Evolutionary conservation across 352 stramenopile species (phyloP), one percentile per base, ranked within the genome.

Genomic region (Plasmopara viticola): DNA sequence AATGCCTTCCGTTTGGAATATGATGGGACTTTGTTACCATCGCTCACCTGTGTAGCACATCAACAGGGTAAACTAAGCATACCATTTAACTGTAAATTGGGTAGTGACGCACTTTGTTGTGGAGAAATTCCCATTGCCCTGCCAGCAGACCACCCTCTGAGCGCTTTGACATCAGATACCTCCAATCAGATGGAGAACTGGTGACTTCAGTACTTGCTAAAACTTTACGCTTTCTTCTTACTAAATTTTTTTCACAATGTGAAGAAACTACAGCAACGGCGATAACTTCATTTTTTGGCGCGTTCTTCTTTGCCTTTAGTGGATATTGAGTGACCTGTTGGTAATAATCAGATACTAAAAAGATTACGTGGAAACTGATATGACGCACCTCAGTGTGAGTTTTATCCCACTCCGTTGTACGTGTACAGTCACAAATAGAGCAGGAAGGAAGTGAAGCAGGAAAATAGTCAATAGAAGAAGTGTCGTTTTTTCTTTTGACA

Each of bases 91-190:
- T 6, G 13, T 18, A 42, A 13, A 31, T 31, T 2, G 39, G 9
- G 33, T 37, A n/a, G 9, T 10, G 34, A 30, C 34, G 18, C 43
- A 82, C 72, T 70, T 93, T 90, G 38, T 64, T 75, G 56, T 88
- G 67, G 15, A 92, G 67, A 56, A 96, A 96, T 55, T 96, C 84
- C 86, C 85, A 95, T 51, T 96, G 86, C 9, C 85, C 82, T 39
- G 85, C 81, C 1, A 96, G 63, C 17, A 96, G 53, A 3, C 85
- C 86, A 51, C 69, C 81, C 0, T 74, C 58, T 0, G 86, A 77
- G 9, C 86, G 79, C 38, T 85, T 88, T 2, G 59, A 68, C 84
- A 95, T 93, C 15, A 95, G 57, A 51, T 87, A 93, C 15, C 60
- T 69, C 79, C 80, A 89, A n/a, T 63, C 41, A 4, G 64, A 62